Conservation (phyloP, 257 asterid genomes). For the Jasminum sambac region DNA sequence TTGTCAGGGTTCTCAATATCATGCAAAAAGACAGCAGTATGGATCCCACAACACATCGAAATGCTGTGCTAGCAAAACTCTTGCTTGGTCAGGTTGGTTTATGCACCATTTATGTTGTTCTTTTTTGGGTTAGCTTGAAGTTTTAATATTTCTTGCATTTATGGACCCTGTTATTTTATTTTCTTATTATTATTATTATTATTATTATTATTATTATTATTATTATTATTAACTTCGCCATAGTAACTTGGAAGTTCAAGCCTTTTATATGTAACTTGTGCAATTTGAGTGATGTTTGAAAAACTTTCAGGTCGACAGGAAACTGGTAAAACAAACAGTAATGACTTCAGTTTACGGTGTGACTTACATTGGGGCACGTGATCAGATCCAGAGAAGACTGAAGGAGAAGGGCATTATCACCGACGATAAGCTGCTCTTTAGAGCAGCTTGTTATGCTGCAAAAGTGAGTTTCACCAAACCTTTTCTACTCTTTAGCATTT, state of each 20-base stretch:
- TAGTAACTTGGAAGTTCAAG: slow-evolving; percentile 10
- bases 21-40: slow-evolving; percentile 74
- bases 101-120: background rate
- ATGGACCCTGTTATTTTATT: background rate
- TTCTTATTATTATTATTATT: too few species aligned
- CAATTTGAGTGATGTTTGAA: slow-evolving; percentile 29
- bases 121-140: background rate
- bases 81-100: slow-evolving; percentile 70
- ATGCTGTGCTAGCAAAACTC: slow-evolving; percentile 74
- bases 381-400: slow-evolving; percentile 83
- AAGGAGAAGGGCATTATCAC: slow-evolving; percentile 85
- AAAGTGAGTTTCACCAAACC: slow-evolving; percentile 40
- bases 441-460: slow-evolving; percentile 92
- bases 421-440: slow-evolving; percentile 71
- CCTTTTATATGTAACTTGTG: slow-evolving; percentile 16
- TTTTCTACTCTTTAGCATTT: background rate
- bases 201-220: slow-evolving; percentile 5
- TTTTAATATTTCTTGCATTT: background rate
- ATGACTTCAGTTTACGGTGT: slow-evolving; percentile 99
- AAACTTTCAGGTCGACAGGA: slow-evolving; percentile 81
- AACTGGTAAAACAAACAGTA: slow-evolving; percentile 93
- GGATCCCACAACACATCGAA: slow-evolving; percentile 71
- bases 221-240: background rate
- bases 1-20: slow-evolving; percentile 72
- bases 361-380: slow-evolving; percentile 96